phyloP scores from a whole-genome alignment of 768 basidiomycete species.

The Macrocybe gigantea region DNA sequence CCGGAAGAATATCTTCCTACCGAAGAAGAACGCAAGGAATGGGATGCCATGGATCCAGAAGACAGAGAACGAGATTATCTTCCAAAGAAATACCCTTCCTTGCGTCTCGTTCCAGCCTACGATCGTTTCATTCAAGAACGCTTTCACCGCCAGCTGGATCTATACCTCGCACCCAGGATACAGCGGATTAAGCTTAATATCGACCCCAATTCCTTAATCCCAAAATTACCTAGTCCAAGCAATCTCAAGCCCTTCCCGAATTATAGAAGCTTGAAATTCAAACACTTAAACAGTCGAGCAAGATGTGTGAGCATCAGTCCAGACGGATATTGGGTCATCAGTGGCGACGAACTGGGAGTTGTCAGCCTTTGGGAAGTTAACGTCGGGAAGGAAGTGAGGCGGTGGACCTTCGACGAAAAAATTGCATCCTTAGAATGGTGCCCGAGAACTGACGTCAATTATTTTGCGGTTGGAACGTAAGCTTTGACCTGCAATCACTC shows the following conservation, averaged over 20 bases:
- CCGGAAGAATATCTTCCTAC: constrained; percentile 94
- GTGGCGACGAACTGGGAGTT: constrained; percentile 84
- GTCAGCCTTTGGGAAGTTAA: constrained; percentile 90
- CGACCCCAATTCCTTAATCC: constrained; percentile 86
- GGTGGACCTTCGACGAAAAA: constrained; percentile 77
- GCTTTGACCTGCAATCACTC: constrained; percentile 19
- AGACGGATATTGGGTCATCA: constrained; percentile 86
- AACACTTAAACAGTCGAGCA: constrained; percentile 62
- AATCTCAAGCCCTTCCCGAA: constrained; percentile 94
- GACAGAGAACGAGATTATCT: constrained; percentile 88
- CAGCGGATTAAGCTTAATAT: constrained; percentile 85
- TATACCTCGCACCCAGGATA: constrained; percentile 93
- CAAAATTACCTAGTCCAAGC: constrained; percentile 88
- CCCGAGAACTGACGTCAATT: constrained; percentile 75
- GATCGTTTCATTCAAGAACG: constrained; percentile 88
- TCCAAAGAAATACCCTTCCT: constrained; percentile 76
- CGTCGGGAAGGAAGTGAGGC: constrained; percentile 82
- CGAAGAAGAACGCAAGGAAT: constrained; percentile 72
- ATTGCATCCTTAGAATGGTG: constrained; percentile 92
- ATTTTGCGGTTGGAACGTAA: constrained; percentile 76
- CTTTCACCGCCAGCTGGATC: constrained; percentile 89
- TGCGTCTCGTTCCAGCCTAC: constrained; percentile 91
- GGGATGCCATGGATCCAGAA: constrained; percentile 80
- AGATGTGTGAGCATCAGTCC: constrained; percentile 79
- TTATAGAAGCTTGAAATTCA: constrained; percentile 67